A percentile compares a stretch with the other conserved stretches of the same genome.
phyloP scores from a whole-genome alignment of 768 basidiomycete species.

The Termitomyces sp. region DNA sequence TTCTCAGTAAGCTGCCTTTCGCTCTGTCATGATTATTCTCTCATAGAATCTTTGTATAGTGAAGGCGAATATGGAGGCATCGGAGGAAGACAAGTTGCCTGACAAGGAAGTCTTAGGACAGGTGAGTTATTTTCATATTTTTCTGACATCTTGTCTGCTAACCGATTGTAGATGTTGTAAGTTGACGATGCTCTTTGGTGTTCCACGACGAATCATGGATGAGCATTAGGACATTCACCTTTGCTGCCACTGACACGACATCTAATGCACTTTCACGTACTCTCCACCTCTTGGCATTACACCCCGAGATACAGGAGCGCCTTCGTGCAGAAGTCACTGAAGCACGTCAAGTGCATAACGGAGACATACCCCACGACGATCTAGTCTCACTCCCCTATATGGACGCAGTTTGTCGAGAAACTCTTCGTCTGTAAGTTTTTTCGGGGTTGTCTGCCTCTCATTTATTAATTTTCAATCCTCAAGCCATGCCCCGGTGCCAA shows the following conservation, averaged over 20 bases:
- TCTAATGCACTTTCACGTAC: slow-evolving; percentile 26
- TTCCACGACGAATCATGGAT: neutral
- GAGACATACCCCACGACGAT: slow-evolving; percentile 15
- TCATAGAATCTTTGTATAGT: slow-evolving; percentile 16
- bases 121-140: slow-evolving; percentile 11
- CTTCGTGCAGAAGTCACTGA: slow-evolving; percentile 36
- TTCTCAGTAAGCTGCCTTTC: slow-evolving; percentile 3
- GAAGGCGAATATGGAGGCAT: slow-evolving; percentile 26
- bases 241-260: slow-evolving; percentile 33
- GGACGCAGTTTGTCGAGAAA: slow-evolving; percentile 19
- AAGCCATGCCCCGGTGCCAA: slow-evolving; percentile 15
- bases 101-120: slow-evolving; percentile 29
- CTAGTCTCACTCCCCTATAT: slow-evolving; percentile 19
- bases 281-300: slow-evolving; percentile 24
- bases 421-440: slow-evolving; percentile 17
- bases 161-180: slow-evolving; percentile 14
- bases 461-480: neutral
- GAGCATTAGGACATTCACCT: slow-evolving; percentile 17
- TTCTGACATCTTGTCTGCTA: neutral
- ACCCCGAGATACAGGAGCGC: slow-evolving; percentile 29
- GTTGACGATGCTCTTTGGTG: neutral
- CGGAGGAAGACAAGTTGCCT: slow-evolving; percentile 23
- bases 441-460: neutral
- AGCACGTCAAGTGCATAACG: slow-evolving; percentile 9
- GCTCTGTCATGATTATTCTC: neutral